Base-by-base conservation (phyloP, 352 stramenopile genomes). In the Pythium aquatile region DNA sequence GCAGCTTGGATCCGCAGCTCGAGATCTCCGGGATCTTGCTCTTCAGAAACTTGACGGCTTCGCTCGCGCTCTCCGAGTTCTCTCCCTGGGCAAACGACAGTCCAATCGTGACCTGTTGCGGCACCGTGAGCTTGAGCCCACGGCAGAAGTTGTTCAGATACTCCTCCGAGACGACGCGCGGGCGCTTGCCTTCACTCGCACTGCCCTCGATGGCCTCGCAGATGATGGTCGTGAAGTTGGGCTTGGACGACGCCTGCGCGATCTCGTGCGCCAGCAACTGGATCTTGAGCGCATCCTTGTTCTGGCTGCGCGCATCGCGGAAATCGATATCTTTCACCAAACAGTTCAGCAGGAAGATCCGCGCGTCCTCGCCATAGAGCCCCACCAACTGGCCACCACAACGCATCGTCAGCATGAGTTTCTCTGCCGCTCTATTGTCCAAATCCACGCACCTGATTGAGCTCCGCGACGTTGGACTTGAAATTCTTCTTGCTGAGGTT, bases 401-500 rank as follows among this genome's bases (percentile, higher is more conserved):
- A 37, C 37, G 16, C 17, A 40, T 40, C 56, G 29, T 58, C 35
- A 60, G 47, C 42, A 52, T 28, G n/a, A 20, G 17, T 2, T 24
- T 24, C 20, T 24, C 20, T 24, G 20, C 20, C 20, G 20, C 20
- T 24, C 20, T 24, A 24, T 1, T 24, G 20, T 13, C 37, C 14
- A 13, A 49, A 11, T 8, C 17, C 44, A 66, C 74, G 48, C 35
- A 95, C 84, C 89, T 97, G 91, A 66, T 97, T 97, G 54, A 97
- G 81, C 76, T 97, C 91, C 13, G 90, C 87, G 57, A 97, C 88
- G 57, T 92, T 96, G 48, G 86, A 91, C 78, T 97, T 97, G 75
- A 97, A 96, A 74, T 97, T 97, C 63, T 97, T 97, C 81, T 97
- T 97, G 77, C 74, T 97, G 55, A 97, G 83, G 74, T 96, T 97